Evolutionary conservation across 2,329 filamentous ascomycete species (phyloP).

Genomic region (Aureobasidium subglaciale): DNA sequence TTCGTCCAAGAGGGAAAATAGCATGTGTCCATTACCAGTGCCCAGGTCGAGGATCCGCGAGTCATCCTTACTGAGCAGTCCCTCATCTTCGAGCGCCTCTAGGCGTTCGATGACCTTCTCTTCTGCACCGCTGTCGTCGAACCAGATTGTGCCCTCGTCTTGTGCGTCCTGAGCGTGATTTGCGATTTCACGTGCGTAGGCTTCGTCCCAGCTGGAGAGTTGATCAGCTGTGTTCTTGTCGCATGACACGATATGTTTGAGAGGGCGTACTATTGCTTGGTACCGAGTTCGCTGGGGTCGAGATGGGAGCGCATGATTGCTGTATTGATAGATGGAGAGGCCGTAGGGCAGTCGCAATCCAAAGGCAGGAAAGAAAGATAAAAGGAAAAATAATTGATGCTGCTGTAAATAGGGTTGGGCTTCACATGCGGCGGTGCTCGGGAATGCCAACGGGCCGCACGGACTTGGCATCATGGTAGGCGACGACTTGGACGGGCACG

Average conservation of each 20-base stretch:
- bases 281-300: constrained; percentile 62
- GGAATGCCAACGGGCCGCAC: not conserved
- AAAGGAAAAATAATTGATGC: not conserved
- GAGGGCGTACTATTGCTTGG: constrained; percentile 73
- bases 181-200: constrained; percentile 63
- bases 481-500: not conserved
- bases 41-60: constrained; percentile 75
- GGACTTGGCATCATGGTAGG: constrained; percentile 3
- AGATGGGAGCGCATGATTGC: constrained; percentile 14
- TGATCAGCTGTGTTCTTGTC: constrained; percentile 9
- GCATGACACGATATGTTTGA: not conserved
- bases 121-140: constrained; percentile 86
- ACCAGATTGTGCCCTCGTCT: constrained; percentile 90
- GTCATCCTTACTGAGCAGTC: constrained; percentile 37
- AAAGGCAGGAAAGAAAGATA: not conserved
- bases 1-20: constrained; percentile 69
- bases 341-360: too few species aligned
- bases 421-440: constrained; percentile 9
- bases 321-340: not conserved
- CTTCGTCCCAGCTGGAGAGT: constrained; percentile 44
- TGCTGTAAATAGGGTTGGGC: not conserved
- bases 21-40: constrained; percentile 85
- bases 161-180: constrained; percentile 66
- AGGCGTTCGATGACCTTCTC: constrained; percentile 65
- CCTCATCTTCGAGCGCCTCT: constrained; percentile 44